These are phyloP conservation scores for Hippophae tibetana DNA, from an alignment of 306 rosid genomes.

Conservation along the genomic window DNA sequence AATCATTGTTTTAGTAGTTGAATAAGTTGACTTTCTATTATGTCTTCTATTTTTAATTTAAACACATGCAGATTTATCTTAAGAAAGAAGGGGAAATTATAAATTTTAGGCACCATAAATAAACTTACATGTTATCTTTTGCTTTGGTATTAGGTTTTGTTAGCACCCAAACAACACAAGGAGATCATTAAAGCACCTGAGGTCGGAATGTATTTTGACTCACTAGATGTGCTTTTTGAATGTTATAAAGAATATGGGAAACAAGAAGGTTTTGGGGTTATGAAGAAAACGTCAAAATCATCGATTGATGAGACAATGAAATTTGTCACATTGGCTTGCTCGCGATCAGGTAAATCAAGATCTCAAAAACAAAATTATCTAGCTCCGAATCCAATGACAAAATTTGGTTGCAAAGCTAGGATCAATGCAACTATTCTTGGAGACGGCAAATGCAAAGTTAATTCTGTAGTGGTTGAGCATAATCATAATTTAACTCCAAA, in stretches of 20 bases:
- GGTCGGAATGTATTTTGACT: neutral
- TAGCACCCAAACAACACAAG: too few relatives aligned
- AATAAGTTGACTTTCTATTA: too few relatives aligned
- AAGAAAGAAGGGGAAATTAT: too few relatives aligned
- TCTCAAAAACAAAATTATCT: constrained; percentile 11
- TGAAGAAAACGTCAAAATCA: constrained; percentile 8
- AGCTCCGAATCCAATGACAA: constrained; percentile 10
- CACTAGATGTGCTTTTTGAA: neutral
- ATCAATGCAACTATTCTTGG: neutral
- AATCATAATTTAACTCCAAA: constrained; percentile 6
- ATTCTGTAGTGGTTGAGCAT: neutral
- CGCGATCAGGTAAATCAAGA: constrained; percentile 5
- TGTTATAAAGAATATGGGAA: neutral
- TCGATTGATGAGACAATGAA: constrained; percentile 5
- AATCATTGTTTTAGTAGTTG: too few relatives aligned
- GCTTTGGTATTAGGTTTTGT: too few relatives aligned
- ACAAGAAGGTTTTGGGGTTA: constrained; percentile 13
- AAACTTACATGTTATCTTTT: too few relatives aligned
- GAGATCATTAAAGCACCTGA: neutral
- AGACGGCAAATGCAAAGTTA: neutral
- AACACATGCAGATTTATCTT: too few relatives aligned
- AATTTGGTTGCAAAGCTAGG: constrained; percentile 1
- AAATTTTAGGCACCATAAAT: too few relatives aligned
- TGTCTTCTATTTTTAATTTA: too few relatives aligned
- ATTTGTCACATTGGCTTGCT: constrained; percentile 4